A percentile compares a stretch with the other conserved stretches of the same genome.
Evolutionary conservation across 2,329 filamentous ascomycete genomes (phyloP).

Genomic region (Talaromyces sp.): DNA sequence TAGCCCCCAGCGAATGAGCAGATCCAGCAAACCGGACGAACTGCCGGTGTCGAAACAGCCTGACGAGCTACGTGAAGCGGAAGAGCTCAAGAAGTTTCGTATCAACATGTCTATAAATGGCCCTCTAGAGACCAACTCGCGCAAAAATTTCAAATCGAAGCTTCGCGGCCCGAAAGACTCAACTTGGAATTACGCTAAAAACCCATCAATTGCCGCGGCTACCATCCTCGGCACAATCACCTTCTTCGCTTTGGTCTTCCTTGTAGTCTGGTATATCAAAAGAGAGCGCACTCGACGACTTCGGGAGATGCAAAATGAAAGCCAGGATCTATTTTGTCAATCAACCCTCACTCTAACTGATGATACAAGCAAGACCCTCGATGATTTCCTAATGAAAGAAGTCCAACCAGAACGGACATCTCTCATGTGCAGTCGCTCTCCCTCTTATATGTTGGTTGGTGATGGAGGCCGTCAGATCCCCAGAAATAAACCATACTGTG

Average conservation of each 20-base stretch:
- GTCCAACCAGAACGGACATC: constrained; percentile 26
- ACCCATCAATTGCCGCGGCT: constrained; percentile 30
- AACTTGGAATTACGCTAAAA: neutral
- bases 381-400: constrained; percentile 22
- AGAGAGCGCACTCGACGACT: constrained; percentile 18
- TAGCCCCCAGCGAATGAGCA: too few species aligned
- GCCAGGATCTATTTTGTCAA: constrained; percentile 20
- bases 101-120: too few species aligned
- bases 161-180: neutral
- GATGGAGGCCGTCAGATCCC: constrained; percentile 7
- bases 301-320: constrained; percentile 12
- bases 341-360: constrained; percentile 21
- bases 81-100: too few species aligned
- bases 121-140: neutral
- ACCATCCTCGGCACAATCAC: constrained; percentile 26
- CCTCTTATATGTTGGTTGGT: constrained; percentile 24
- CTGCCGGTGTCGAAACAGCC: too few species aligned
- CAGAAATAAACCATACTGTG: neutral
- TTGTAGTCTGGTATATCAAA: constrained; percentile 26
- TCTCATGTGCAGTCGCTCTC: constrained; percentile 34
- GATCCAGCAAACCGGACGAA: too few species aligned
- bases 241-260: constrained; percentile 22
- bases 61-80: too few species aligned
- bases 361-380: constrained; percentile 22
- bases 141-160: neutral